phyloP scores from a whole-genome alignment of 169 alveolate genomes.

The Sarcocystis neurona region DNA sequence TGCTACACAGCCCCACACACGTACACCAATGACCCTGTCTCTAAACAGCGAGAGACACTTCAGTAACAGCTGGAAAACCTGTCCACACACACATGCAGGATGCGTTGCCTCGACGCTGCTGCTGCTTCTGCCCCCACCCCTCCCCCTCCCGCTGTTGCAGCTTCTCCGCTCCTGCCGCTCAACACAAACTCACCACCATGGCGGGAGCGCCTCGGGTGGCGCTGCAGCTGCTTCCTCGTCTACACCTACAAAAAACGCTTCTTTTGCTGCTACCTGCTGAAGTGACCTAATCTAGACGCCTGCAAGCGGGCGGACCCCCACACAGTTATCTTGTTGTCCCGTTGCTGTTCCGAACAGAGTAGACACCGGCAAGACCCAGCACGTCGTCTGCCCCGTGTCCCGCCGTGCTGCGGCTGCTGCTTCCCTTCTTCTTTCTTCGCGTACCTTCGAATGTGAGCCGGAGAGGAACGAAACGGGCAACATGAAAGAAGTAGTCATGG shows the following conservation, averaged over 20 bases:
- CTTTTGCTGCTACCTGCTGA: neutral
- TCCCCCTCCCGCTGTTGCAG: no score
- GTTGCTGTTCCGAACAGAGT: neutral
- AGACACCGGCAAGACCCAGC: neutral
- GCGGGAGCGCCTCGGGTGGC: neutral
- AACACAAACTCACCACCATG: no score
- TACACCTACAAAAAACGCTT: no score
- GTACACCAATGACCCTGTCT: neutral
- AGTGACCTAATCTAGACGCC: neutral
- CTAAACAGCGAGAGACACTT: no score
- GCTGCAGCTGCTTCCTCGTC: neutral
- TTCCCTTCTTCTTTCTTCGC: neutral
- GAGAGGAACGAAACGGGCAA: conserved; percentile 35
- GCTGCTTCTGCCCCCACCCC: no score
- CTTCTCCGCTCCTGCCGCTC: no score
- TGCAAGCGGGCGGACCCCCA: neutral
- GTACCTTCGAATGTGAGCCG: conserved; percentile 44
- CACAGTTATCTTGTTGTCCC: neutral
- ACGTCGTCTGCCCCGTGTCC: neutral
- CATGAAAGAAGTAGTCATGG: conserved; percentile 2
- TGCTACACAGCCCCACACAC: neutral
- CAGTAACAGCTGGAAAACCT: no score
- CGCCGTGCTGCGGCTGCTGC: neutral
- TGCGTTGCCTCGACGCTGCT: no score
- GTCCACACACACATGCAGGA: no score